Base-by-base conservation (phyloP, 768 basidiomycete species). In the Leccinum arenicola region DNA sequence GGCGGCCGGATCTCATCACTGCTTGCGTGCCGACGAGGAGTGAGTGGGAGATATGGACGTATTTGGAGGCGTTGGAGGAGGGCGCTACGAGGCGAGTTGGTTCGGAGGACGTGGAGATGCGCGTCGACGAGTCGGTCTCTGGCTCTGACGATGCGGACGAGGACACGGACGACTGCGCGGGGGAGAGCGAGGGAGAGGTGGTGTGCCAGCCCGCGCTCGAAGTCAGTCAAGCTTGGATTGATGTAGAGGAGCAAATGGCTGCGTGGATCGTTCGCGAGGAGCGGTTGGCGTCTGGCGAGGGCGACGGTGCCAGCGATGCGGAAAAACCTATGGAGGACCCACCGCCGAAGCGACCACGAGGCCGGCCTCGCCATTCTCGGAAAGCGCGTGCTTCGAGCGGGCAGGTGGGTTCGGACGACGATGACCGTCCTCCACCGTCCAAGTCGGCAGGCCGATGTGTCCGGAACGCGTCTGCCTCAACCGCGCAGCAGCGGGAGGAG, bases 1-100 rank as follows among this genome's bases (percentile, higher is more conserved):
- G 88, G 47, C 75, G 90, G 21, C 88, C 91, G 1, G 93, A 94
- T 70, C 79, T 93, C 50, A 87, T 95, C 52, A 84, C 90, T 0
- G 77, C 75, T 6, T 80, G 80, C 52, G 75, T 93, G n/a, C 77
- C 77, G 59, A 85, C 87, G 21, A 91, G 88, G 74, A 82, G 77
- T 14, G 76, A 82, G 9, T 72, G 81, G 52, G 89, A 94, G 59
- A 87, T 94, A 19, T 84, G 82, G 60, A 72, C 79, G 27, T 93
- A 91, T 66, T 72, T 94, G 61, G 77, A 84, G 35, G 62, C 76
- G 17, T 75, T 93, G 38, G 79, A 70, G 27, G 61, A 65, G 17
- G 66, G 70, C n/a, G 64, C 57, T 49, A 47, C 45, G 60, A 61
- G 68, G 49, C 52, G 36, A 56, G 57, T 12, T 43, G 63, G 55